These are phyloP conservation scores for Samsoniella hepiali DNA, from an alignment of 2,329 filamentous ascomycete species.

Conservation along the genomic window DNA sequence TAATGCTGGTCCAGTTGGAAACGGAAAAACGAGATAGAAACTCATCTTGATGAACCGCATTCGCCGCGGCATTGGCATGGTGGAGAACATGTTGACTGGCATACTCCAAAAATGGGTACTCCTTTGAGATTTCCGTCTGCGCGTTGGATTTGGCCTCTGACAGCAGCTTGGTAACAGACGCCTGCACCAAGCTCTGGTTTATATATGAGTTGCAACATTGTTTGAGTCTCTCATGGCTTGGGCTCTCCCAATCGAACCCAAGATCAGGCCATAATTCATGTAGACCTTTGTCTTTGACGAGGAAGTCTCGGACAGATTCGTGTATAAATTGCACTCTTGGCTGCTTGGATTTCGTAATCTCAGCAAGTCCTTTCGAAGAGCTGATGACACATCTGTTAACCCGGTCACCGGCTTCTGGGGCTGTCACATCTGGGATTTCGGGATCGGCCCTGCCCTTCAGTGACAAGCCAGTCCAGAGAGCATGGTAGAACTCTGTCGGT, in stretches of 20 bases:
- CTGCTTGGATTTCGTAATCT: conserved; percentile 24
- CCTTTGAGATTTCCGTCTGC: not conserved
- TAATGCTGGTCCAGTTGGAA: not conserved
- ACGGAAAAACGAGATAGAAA: conserved; percentile 12
- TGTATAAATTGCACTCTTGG: conserved; percentile 45
- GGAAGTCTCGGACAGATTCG: conserved; percentile 47
- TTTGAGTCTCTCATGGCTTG: conserved; percentile 19
- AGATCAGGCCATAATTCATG: conserved; percentile 11
- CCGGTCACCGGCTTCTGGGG: conserved; percentile 4
- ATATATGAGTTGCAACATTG: conserved; percentile 14
- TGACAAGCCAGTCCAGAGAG: not conserved
- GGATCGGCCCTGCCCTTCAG: too few relatives aligned
- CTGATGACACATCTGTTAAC: conserved; percentile 31
- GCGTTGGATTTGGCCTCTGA: too few relatives aligned
- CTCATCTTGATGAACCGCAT: fast-evolving
- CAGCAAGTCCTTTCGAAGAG: conserved; percentile 45
- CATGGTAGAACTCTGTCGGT: conserved; percentile 42
- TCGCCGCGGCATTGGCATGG: conserved; percentile 20
- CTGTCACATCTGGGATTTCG: too few relatives aligned
- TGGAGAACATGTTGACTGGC: conserved; percentile 18
- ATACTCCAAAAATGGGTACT: conserved; percentile 21
- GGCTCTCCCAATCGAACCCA: not conserved
- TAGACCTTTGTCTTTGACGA: conserved; percentile 36
- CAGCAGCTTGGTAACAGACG: not conserved
- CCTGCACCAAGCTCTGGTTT: too few relatives aligned